Evolutionary conservation across 1,284 basidiomycete genomes (phyloP).

Genomic region (Schizopora paradoxa): DNA sequence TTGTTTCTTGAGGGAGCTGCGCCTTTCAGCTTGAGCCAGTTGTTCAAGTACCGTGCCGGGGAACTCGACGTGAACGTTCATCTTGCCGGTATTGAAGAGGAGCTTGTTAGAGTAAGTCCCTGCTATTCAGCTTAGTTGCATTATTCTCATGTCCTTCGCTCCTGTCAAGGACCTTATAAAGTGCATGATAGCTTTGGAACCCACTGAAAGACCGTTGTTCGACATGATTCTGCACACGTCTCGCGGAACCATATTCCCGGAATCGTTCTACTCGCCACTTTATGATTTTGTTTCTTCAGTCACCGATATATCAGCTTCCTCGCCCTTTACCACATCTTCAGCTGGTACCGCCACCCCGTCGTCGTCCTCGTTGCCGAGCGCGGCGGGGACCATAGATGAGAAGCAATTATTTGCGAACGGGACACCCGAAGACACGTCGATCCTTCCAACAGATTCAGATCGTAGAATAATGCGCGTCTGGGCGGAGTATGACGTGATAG

Average conservation of each 20-base stretch:
- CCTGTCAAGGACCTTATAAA: constrained; percentile 69
- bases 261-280: constrained; percentile 91
- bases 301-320: constrained; percentile 56
- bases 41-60: constrained; percentile 92
- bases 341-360: constrained; percentile 28
- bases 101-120: constrained; percentile 68
- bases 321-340: constrained; percentile 38
- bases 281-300: constrained; percentile 84
- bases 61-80: constrained; percentile 76
- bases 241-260: constrained; percentile 81
- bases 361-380: constrained; percentile 25
- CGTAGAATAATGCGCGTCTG: constrained; percentile 72
- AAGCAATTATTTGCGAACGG: constrained; percentile 24
- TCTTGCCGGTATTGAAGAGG: constrained; percentile 76
- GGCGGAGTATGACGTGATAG: constrained; percentile 76
- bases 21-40: constrained; percentile 90
- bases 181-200: constrained; percentile 86
- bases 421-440: constrained; percentile 25
- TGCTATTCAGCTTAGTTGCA: constrained; percentile 5
- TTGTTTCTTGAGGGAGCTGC: constrained; percentile 94
- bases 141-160: constrained; percentile 22
- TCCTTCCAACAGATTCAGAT: constrained; percentile 74
- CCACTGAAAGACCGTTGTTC: constrained; percentile 75
- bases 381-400: constrained; percentile 21
- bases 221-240: constrained; percentile 75